phyloP scores from a whole-genome alignment of 2,329 filamentous ascomycete species.

The Cladophialophora carrionii region DNA sequence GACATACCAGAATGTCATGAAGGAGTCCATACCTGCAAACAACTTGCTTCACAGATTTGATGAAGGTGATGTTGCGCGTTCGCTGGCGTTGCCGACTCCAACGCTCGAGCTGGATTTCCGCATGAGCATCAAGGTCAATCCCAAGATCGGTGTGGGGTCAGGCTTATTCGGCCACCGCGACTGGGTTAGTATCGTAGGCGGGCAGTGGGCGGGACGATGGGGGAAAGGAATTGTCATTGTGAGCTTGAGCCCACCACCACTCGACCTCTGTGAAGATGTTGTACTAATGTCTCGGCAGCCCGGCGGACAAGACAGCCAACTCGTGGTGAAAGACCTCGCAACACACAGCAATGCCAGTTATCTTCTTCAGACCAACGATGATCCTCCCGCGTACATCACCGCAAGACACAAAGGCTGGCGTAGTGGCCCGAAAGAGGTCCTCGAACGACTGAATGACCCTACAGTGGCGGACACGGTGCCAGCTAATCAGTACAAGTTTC shows the following conservation, averaged over 20 bases:
- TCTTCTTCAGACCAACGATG: constrained; percentile 56
- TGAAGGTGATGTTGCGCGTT: constrained; percentile 54
- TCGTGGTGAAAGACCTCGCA: constrained; percentile 53
- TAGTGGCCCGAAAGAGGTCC: constrained; percentile 53
- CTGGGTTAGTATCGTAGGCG: constrained; percentile 57
- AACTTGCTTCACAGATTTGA: constrained; percentile 56
- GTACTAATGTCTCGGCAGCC: constrained; percentile 43
- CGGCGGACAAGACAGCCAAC: constrained; percentile 55
- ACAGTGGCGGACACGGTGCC: constrained; percentile 52
- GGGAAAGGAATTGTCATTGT: constrained; percentile 57
- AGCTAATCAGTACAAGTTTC: constrained; percentile 55
- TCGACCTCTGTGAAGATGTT: neutral
- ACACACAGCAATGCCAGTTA: constrained; percentile 52
- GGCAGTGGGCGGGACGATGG: constrained; percentile 58
- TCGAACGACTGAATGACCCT: constrained; percentile 53
- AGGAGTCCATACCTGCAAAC: constrained; percentile 57
- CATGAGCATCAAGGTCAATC: constrained; percentile 58
- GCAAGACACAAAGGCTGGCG: constrained; percentile 55
- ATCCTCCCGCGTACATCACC: constrained; percentile 55
- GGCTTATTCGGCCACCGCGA: constrained; percentile 56
- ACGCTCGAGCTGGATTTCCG: constrained; percentile 57
- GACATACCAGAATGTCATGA: constrained; percentile 57
- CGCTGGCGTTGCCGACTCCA: constrained; percentile 53
- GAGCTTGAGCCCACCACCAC: constrained; percentile 41
- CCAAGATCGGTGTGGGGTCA: constrained; percentile 52